phyloP scores from a whole-genome alignment of 805 yeast species.

The Yamadazyma nakazawae region DNA sequence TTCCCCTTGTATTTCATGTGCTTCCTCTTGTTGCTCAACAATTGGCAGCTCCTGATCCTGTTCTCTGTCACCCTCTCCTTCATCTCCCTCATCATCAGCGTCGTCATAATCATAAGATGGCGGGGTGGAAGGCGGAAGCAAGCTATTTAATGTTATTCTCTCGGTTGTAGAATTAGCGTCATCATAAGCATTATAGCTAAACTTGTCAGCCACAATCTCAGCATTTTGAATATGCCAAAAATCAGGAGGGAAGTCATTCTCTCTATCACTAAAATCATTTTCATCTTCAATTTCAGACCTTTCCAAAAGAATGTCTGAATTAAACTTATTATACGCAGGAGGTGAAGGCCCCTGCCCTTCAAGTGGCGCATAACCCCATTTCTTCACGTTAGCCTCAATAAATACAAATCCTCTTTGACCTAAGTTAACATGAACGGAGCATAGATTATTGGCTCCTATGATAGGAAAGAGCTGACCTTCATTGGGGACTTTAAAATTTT shows the following conservation, averaged over 20 bases:
- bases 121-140: slow-evolving; percentile 31
- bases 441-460: slow-evolving; percentile 78
- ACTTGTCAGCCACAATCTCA: slow-evolving; percentile 23
- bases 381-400: slow-evolving; percentile 89
- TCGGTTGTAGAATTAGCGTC: slow-evolving; percentile 39
- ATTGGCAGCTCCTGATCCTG: neutral
- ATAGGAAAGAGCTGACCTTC: slow-evolving; percentile 70
- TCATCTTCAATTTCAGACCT: slow-evolving; percentile 50
- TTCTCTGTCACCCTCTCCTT: neutral
- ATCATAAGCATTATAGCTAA: slow-evolving; percentile 37
- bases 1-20: too few species aligned
- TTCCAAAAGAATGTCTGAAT: slow-evolving; percentile 74
- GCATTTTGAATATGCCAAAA: slow-evolving; percentile 43
- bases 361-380: slow-evolving; percentile 93
- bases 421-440: slow-evolving; percentile 81
- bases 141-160: slow-evolving; percentile 39
- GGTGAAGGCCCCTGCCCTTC: slow-evolving; percentile 90
- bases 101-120: slow-evolving; percentile 29
- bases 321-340: slow-evolving; percentile 82
- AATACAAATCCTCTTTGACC: slow-evolving; percentile 89
- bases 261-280: slow-evolving; percentile 41
- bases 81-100: slow-evolving; percentile 9
- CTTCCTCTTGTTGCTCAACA: too few species aligned
- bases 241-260: slow-evolving; percentile 54
- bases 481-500: slow-evolving; percentile 56